Percentiles rank a stretch among this genome's conserved stretches.
phyloP scores from a whole-genome alignment of 2,329 filamentous ascomycete genomes.

The Colletotrichum eremochloae region DNA sequence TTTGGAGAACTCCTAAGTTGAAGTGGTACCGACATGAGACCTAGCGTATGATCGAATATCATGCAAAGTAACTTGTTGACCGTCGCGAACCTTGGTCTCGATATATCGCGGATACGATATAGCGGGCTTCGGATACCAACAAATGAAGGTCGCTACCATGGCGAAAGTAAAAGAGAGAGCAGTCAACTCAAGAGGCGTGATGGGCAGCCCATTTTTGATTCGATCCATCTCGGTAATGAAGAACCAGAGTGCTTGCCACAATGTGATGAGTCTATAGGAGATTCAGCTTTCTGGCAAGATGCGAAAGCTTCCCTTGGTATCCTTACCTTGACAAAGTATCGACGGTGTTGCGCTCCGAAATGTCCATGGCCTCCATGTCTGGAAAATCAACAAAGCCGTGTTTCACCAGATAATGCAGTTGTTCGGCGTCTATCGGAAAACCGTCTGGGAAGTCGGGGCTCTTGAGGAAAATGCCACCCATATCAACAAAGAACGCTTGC shows the following conservation, averaged over 20 bases:
- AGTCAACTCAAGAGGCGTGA: conserved; percentile 48
- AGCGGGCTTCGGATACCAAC: conserved; percentile 45
- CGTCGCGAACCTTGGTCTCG: conserved; percentile 32
- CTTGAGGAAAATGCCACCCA: conserved; percentile 55
- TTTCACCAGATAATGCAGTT: conserved; percentile 50
- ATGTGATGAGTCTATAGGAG: conserved; percentile 40
- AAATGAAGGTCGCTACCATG: conserved; percentile 43
- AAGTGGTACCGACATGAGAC: conserved; percentile 16
- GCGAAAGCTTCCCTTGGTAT: neutral
- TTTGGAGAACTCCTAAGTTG: neutral
- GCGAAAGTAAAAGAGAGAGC: conserved; percentile 46
- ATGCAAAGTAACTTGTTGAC: conserved; percentile 14
- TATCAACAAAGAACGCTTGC: conserved; percentile 57
- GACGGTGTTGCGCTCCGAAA: conserved; percentile 49
- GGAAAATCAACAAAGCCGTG: conserved; percentile 49
- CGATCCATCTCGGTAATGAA: conserved; percentile 44
- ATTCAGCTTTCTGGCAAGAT: neutral
- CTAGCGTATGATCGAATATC: conserved; percentile 35
- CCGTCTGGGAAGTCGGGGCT: conserved; percentile 46
- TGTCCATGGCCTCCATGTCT: conserved; percentile 44
- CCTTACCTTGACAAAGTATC: conserved; percentile 48
- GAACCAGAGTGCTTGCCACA: conserved; percentile 48
- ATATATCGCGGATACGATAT: conserved; percentile 32
- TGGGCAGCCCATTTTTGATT: conserved; percentile 42
- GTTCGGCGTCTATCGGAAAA: conserved; percentile 55